Conservation (phyloP, 805 yeast genomes). For the Lipomyces sp. region DNA sequence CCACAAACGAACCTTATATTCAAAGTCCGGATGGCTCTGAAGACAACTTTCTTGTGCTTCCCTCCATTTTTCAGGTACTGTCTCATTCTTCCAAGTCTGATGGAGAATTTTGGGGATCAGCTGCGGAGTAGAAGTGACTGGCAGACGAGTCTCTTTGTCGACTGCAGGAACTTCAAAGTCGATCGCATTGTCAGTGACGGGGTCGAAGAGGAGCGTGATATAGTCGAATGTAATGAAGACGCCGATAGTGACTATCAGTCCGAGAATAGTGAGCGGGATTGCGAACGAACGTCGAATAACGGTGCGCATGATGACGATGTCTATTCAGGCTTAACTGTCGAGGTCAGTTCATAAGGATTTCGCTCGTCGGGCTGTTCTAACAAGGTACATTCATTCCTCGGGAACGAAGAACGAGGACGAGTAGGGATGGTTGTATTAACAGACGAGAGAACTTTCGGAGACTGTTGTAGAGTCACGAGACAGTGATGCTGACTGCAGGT, state of each 20-base stretch:
- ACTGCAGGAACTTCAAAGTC: slow-evolving; percentile 27
- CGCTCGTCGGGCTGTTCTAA: too few species aligned
- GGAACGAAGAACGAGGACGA: too few species aligned
- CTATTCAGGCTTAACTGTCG: too few species aligned
- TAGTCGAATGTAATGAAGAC: slow-evolving; percentile 33
- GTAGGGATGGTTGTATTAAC: too few species aligned
- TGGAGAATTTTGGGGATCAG: slow-evolving; percentile 89
- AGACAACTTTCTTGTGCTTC: slow-evolving; percentile 76
- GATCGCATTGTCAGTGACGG: slow-evolving; percentile 36
- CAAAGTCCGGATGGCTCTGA: slow-evolving; percentile 83
- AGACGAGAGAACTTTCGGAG: too few species aligned
- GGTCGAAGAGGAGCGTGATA: slow-evolving; percentile 36
- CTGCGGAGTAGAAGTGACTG: slow-evolving; percentile 44
- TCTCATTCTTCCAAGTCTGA: slow-evolving; percentile 82
- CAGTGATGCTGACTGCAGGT: too few species aligned
- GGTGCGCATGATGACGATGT: not conserved
- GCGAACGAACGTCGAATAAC: slow-evolving; percentile 27
- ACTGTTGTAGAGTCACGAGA: too few species aligned
- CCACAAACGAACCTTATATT: slow-evolving; percentile 52
- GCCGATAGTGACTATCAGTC: slow-evolving; percentile 31
- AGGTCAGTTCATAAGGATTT: too few species aligned
- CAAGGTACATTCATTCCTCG: too few species aligned
- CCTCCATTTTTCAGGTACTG: slow-evolving; percentile 81
- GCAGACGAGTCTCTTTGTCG: slow-evolving; percentile 20
- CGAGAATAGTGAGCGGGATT: slow-evolving; percentile 30